These are phyloP conservation scores for Arabis hirsuta DNA, from an alignment of 345 rosid genomes.

Conservation along the genomic window DNA sequence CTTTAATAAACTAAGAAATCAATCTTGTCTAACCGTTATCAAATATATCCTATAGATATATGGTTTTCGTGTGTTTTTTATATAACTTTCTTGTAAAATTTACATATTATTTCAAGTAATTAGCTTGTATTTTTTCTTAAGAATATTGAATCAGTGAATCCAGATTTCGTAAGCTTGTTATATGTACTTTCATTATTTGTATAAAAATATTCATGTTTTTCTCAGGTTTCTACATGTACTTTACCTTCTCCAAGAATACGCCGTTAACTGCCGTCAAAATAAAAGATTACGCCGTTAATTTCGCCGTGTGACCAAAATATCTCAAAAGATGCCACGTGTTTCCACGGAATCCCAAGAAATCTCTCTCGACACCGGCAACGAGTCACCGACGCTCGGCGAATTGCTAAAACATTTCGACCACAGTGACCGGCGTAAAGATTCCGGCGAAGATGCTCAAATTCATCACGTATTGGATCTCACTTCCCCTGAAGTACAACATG, in stretches of 20 bases:
- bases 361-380: conserved; percentile 7
- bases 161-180: background rate
- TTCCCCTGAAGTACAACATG: conserved; percentile 39
- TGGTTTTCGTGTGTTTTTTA: background rate
- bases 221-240: conserved; percentile 8
- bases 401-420: conserved; percentile 58
- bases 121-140: background rate
- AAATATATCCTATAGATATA: background rate
- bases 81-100: background rate
- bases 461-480: conserved; percentile 52
- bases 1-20: background rate
- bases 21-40: conserved; percentile 3
- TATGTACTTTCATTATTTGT: background rate
- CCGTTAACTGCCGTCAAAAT: background rate
- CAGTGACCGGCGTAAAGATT: conserved; percentile 51
- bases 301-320: background rate
- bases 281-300: conserved; percentile 15
- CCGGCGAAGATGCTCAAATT: conserved; percentile 64
- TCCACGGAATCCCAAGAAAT: conserved; percentile 9
- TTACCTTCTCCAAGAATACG: background rate
- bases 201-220: background rate
- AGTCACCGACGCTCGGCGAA: conserved; percentile 68
- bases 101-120: background rate
- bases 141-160: conserved; percentile 23
- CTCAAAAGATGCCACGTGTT: conserved; percentile 38